Conservation (phyloP, 1,139 yeast genomes). For the Geotrichum histeridarum region DNA sequence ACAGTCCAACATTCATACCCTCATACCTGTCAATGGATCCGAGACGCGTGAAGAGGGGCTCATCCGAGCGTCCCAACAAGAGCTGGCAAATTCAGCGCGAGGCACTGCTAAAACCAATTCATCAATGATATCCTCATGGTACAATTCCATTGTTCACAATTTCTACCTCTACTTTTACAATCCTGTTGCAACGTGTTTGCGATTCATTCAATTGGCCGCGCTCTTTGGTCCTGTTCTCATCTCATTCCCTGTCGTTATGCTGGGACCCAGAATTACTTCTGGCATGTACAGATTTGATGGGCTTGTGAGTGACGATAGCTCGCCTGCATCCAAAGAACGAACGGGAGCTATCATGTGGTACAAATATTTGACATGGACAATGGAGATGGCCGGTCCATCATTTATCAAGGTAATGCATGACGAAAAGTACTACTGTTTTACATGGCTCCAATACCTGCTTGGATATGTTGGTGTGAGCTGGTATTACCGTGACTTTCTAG, state of each 20-base stretch:
- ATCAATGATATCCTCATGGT: slow-evolving; percentile 1
- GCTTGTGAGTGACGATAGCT: neutral
- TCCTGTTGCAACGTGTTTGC: slow-evolving; percentile 59
- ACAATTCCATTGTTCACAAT: slow-evolving; percentile 22
- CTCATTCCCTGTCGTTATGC: slow-evolving; percentile 58
- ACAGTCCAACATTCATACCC: neutral
- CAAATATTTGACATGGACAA: slow-evolving; percentile 54
- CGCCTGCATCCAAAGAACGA: slow-evolving; percentile 38
- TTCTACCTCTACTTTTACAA: slow-evolving; percentile 39
- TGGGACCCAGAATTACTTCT: slow-evolving; percentile 47
- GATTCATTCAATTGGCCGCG: slow-evolving; percentile 63
- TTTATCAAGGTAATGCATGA: slow-evolving; percentile 56
- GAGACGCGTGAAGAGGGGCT: slow-evolving; percentile 63
- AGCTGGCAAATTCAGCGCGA: slow-evolving; percentile 30
- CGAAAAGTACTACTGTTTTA: slow-evolving; percentile 20
- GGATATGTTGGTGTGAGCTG: slow-evolving; percentile 11
- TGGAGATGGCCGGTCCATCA: slow-evolving; percentile 89
- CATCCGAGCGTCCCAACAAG: slow-evolving; percentile 56
- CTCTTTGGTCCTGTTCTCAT: slow-evolving; percentile 69
- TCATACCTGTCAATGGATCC: neutral
- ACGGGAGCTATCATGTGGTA: slow-evolving; percentile 73
- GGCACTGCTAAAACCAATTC: neutral
- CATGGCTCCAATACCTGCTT: slow-evolving; percentile 2
- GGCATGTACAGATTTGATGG: neutral
- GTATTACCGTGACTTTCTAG: neutral